Conservation (phyloP, 768 basidiomycete genomes). For the Leccinum olivaceopallidum region DNA sequence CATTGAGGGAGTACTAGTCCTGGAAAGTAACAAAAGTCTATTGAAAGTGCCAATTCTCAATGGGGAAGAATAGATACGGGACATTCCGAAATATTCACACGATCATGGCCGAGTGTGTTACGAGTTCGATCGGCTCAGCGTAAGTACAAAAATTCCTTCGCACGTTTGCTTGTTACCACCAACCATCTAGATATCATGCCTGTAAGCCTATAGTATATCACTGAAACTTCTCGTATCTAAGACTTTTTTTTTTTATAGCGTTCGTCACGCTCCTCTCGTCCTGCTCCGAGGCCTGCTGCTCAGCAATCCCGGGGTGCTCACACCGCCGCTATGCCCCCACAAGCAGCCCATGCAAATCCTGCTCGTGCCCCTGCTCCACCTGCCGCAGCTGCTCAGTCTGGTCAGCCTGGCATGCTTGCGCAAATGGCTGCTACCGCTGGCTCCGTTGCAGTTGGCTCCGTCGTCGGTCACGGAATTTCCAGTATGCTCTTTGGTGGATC, state of each 20-base stretch:
- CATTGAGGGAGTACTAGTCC: background rate
- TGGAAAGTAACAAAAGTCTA: background rate
- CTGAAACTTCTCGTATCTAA: background rate
- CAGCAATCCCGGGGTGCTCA: constrained; percentile 48
- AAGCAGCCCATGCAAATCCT: constrained; percentile 43
- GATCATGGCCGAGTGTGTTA: constrained; percentile 17
- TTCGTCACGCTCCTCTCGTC: constrained; percentile 73
- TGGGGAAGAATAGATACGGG: background rate
- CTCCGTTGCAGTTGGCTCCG: constrained; percentile 85
- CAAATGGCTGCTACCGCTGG: constrained; percentile 93
- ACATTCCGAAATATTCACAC: constrained; percentile 16
- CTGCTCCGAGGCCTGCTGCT: constrained; percentile 52
- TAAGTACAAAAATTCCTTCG: constrained; percentile 14
- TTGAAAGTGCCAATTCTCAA: constrained; percentile 4
- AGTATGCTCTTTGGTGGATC: constrained; percentile 86
- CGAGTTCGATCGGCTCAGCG: constrained; percentile 9
- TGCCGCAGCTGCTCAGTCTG: constrained; percentile 35
- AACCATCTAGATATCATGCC: constrained; percentile 40
- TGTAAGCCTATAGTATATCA: constrained; percentile 35
- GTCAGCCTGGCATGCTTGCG: constrained; percentile 70
- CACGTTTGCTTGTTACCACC: constrained; percentile 21
- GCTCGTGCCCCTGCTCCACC: constrained; percentile 43
- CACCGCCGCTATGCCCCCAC: constrained; percentile 48
- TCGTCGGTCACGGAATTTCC: constrained; percentile 88
- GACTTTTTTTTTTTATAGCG: constrained; percentile 45